Evolutionary conservation across 805 yeast species (phyloP).

Genomic region (Yamadazyma philogaea): DNA sequence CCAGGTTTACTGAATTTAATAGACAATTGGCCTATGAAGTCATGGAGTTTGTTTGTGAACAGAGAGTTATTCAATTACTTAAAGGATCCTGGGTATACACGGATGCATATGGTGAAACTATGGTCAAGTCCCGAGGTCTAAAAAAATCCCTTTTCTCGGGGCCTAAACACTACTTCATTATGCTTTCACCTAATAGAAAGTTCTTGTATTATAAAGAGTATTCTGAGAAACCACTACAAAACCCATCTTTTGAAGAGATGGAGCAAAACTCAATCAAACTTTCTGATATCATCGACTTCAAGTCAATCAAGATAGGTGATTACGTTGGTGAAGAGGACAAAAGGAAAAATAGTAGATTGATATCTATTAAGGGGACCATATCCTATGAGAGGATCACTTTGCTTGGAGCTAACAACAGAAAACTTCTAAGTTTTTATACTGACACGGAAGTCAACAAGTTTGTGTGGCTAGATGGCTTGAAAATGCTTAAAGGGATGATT

Average conservation of each 20-base stretch:
- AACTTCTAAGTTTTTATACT: slow-evolving; percentile 58
- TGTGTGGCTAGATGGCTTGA: slow-evolving; percentile 78
- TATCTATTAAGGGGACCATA: slow-evolving; percentile 57
- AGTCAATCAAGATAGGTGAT: slow-evolving; percentile 46
- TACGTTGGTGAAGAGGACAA: slow-evolving; percentile 38
- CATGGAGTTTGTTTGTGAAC: slow-evolving; percentile 68
- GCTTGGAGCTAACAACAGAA: slow-evolving; percentile 39
- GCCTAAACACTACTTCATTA: slow-evolving; percentile 49
- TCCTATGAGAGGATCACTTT: slow-evolving; percentile 56
- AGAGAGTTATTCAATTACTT: slow-evolving; percentile 65
- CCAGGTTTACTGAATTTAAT: slow-evolving; percentile 47
- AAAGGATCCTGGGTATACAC: slow-evolving; percentile 81
- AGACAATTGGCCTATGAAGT: slow-evolving; percentile 53
- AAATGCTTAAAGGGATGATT: slow-evolving; percentile 39
- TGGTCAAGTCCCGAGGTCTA: slow-evolving; percentile 14
- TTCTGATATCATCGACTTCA: slow-evolving; percentile 49
- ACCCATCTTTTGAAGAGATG: slow-evolving; percentile 59
- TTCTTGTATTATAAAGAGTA: slow-evolving; percentile 60
- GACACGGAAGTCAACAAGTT: slow-evolving; percentile 67
- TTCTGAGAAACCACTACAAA: slow-evolving; percentile 39
- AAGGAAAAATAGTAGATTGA: slow-evolving; percentile 42
- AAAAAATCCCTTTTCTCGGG: slow-evolving; percentile 3
- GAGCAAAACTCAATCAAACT: slow-evolving; percentile 53
- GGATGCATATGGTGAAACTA: slow-evolving; percentile 46
- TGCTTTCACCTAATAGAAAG: slow-evolving; percentile 65